Evolutionary conservation across 805 yeast species (phyloP).

Genomic region (Lachancea cidri): DNA sequence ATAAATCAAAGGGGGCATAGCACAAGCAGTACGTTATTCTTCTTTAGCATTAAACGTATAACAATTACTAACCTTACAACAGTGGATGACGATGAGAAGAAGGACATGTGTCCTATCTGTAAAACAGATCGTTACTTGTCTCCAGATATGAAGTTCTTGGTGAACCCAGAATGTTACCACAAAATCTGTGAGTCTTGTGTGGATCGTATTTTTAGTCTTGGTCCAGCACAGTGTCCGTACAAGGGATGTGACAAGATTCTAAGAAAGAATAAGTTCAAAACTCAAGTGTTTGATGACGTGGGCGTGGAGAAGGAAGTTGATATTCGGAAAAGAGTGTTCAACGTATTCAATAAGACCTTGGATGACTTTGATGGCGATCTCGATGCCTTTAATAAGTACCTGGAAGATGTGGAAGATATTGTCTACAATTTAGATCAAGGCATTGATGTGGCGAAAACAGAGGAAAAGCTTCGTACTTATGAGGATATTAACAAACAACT

Average conservation of each 20-base stretch:
- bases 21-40: background rate
- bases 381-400: slow-evolving; percentile 63
- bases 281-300: slow-evolving; percentile 89
- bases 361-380: slow-evolving; percentile 59
- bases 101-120: slow-evolving; percentile 96
- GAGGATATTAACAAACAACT: slow-evolving; percentile 69
- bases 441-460: slow-evolving; percentile 64
- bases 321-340: slow-evolving; percentile 69
- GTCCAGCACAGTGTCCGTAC: slow-evolving; percentile 97
- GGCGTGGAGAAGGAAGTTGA: slow-evolving; percentile 89
- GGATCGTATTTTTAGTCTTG: slow-evolving; percentile 86
- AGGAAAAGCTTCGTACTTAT: slow-evolving; percentile 57
- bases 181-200: slow-evolving; percentile 97
- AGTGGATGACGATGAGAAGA: slow-evolving; percentile 44
- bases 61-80: background rate
- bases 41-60: background rate
- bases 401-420: slow-evolving; percentile 79
- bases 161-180: slow-evolving; percentile 97
- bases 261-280: slow-evolving; percentile 83
- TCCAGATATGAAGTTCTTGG: slow-evolving; percentile 86
- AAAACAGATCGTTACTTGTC: slow-evolving; percentile 90
- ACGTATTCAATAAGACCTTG: slow-evolving; percentile 73
- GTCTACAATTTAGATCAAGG: slow-evolving; percentile 71
- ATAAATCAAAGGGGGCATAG: too few species aligned
- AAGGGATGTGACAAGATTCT: slow-evolving; percentile 83